A percentile compares a stretch with the other conserved stretches of the same genome.
Conservation (phyloP, 768 basidiomycete genomes). For the Dioszegia crocea region DNA sequence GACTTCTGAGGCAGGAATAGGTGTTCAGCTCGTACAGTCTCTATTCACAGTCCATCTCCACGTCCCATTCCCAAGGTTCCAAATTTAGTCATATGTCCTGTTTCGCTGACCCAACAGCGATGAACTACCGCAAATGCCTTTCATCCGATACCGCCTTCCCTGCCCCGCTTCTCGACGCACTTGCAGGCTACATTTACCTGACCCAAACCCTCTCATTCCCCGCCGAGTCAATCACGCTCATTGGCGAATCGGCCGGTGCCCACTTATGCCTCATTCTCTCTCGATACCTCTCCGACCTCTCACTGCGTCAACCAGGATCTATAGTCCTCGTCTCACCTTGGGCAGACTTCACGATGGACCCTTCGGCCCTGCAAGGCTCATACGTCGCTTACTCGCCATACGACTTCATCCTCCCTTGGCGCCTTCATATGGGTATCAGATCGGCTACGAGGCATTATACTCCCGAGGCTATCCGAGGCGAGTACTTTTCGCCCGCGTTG, state of each 20-base stretch:
- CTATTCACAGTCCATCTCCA: too few relatives aligned
- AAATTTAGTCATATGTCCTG: too few relatives aligned
- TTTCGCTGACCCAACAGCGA: slow-evolving; percentile 51
- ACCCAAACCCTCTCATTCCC: slow-evolving; percentile 57
- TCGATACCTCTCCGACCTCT: slow-evolving; percentile 37
- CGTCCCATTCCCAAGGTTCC: too few relatives aligned
- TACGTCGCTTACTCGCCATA: slow-evolving; percentile 1
- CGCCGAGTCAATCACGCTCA: slow-evolving; percentile 61
- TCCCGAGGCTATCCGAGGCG: neutral
- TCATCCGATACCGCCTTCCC: slow-evolving; percentile 63
- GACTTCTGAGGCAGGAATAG: too few relatives aligned
- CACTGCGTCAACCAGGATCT: slow-evolving; percentile 21
- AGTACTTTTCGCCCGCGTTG: slow-evolving; percentile 33
- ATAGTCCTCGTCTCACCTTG: slow-evolving; percentile 28
- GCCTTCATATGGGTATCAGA: slow-evolving; percentile 7
- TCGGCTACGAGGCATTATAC: slow-evolving; percentile 18
- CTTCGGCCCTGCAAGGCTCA: slow-evolving; percentile 4
- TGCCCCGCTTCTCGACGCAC: slow-evolving; percentile 66
- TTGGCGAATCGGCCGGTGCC: slow-evolving; percentile 74
- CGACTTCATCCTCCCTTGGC: slow-evolving; percentile 15
- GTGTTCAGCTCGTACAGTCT: too few relatives aligned
- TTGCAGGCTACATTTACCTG: slow-evolving; percentile 71
- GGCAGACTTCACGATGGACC: slow-evolving; percentile 31
- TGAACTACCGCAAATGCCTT: slow-evolving; percentile 70
- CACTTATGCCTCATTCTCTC: slow-evolving; percentile 57